These are phyloP conservation scores for Henningerozyma blattae DNA, from an alignment of 805 yeast species.

Conservation along the genomic window DNA sequence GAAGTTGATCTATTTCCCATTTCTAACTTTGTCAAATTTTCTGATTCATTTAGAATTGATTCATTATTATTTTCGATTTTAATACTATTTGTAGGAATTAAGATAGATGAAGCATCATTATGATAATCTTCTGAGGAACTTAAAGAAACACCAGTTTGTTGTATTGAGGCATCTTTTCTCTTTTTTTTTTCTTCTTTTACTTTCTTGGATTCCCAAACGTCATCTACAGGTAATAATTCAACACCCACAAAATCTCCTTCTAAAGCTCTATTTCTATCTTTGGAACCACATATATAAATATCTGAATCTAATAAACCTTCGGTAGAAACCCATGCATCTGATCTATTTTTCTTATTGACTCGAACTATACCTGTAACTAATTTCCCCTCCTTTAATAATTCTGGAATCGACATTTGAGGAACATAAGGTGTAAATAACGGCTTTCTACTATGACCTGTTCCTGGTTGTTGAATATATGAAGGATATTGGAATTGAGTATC, in stretches of 20 bases:
- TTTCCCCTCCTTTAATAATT: conserved; percentile 76
- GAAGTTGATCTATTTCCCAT: too few relatives aligned
- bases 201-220: conserved; percentile 92
- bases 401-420: conserved; percentile 88
- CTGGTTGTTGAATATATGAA: neutral
- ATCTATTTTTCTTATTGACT: conserved; percentile 90
- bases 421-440: conserved; percentile 92
- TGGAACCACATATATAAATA: conserved; percentile 94
- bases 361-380: conserved; percentile 86
- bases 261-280: conserved; percentile 92
- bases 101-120: conserved; percentile 55
- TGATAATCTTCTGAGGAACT: conserved; percentile 52
- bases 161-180: conserved; percentile 49
- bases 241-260: conserved; percentile 97
- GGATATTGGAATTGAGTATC: neutral
- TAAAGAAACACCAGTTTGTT: conserved; percentile 29
- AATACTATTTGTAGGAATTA: neutral
- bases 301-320: conserved; percentile 94
- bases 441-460: conserved; percentile 38
- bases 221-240: conserved; percentile 88
- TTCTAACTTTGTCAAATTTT: neutral
- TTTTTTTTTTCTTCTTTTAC: conserved; percentile 97
- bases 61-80: conserved; percentile 18
- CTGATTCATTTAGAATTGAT: neutral
- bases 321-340: conserved; percentile 97